These are phyloP conservation scores for Apiospora arundinis DNA, from an alignment of 2,329 filamentous ascomycete genomes.

Conservation along the genomic window DNA sequence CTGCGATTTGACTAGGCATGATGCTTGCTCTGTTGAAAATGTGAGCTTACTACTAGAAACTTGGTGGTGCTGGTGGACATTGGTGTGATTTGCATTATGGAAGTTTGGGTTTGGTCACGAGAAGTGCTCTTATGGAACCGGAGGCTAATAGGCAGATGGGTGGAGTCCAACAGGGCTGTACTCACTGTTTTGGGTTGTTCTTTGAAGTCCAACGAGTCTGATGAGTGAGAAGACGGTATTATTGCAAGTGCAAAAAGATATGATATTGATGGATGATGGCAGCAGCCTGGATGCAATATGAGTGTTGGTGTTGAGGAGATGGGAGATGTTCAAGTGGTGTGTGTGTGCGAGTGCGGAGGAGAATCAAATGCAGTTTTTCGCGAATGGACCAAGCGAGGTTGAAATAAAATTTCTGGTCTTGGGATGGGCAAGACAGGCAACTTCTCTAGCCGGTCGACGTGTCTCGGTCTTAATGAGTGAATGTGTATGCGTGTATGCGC, in stretches of 20 bases:
- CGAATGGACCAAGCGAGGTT: constrained; percentile 12
- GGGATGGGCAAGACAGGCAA: not conserved
- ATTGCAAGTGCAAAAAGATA: constrained; percentile 6
- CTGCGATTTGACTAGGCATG: constrained; percentile 53
- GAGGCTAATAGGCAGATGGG: not conserved
- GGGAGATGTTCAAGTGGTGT: not conserved
- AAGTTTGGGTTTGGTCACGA: not conserved
- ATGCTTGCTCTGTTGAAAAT: constrained; percentile 30
- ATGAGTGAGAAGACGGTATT: not conserved
- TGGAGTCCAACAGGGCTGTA: not conserved
- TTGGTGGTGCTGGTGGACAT: not conserved
- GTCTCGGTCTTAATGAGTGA: constrained; percentile 13
- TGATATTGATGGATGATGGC: constrained; percentile 19
- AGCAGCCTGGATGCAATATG: not conserved
- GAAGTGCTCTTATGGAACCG: not conserved
- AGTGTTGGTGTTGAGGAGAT: not conserved
- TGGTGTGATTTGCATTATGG: not conserved
- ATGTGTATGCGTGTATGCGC: constrained; percentile 7
- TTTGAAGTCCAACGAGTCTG: not conserved
- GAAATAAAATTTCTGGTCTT: constrained; percentile 1
- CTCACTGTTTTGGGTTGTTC: not conserved
- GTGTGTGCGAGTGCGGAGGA: not conserved
- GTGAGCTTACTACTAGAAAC: not conserved
- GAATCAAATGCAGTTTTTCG: constrained; percentile 3
- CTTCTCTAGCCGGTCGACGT: not conserved